These are phyloP conservation scores for Lineolata rhizophorae DNA, from an alignment of 495 filamentous ascomycete species.

Conservation along the genomic window DNA sequence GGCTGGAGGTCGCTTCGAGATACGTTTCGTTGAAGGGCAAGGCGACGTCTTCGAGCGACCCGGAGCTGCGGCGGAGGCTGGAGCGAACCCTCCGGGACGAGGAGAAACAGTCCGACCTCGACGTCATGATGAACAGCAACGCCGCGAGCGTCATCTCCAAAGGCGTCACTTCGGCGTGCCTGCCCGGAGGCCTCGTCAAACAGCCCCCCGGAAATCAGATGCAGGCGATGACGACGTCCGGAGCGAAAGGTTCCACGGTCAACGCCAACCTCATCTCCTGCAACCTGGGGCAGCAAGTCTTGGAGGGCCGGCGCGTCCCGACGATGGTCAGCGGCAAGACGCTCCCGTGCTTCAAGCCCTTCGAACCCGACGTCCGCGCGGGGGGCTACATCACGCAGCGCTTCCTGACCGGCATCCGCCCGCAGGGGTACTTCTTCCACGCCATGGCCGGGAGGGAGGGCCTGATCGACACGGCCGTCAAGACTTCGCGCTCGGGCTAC, in stretches of 20 bases:
- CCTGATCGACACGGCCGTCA: constrained; percentile 97
- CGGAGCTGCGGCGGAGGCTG: constrained; percentile 49
- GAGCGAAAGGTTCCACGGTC: constrained; percentile 79
- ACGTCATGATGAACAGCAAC: constrained; percentile 59
- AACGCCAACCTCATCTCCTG: constrained; percentile 97
- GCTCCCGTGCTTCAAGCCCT: constrained; percentile 81
- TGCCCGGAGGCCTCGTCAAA: constrained; percentile 69
- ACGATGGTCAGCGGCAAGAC: constrained; percentile 97
- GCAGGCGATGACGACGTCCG: constrained; percentile 94
- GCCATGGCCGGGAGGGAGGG: constrained; percentile 98
- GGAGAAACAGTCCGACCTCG: constrained; percentile 67
- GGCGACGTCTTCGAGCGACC: constrained; percentile 32
- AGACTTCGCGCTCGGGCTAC: constrained; percentile 92
- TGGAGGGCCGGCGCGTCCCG: constrained; percentile 87
- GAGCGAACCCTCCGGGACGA: constrained; percentile 85
- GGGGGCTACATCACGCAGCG: constrained; percentile 89
- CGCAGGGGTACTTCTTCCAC: constrained; percentile 98
- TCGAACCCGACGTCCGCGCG: constrained; percentile 69
- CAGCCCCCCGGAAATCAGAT: constrained; percentile 94
- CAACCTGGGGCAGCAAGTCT: constrained; percentile 87
- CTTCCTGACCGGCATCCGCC: constrained; percentile 93
- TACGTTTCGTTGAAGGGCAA: constrained; percentile 61
- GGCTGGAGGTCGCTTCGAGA: constrained; percentile 62
- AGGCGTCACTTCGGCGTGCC: constrained; percentile 51
- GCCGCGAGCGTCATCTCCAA: constrained; percentile 46